Percentiles rank a stretch among this genome's conserved stretches.
phyloP scores from a whole-genome alignment of 257 asterid species.

The Solanum bulbocastanum region DNA sequence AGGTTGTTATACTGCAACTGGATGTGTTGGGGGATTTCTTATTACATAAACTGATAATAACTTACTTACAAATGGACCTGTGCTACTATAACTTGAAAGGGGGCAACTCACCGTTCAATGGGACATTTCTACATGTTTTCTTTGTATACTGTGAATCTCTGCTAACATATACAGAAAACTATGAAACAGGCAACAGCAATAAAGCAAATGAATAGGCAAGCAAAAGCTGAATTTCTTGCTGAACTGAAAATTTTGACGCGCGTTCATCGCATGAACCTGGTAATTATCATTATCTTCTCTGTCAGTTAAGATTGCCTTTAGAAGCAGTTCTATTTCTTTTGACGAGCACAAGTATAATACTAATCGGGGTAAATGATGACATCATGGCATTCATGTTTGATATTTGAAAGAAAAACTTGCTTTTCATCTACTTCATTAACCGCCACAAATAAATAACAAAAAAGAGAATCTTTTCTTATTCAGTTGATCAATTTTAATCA shows the following conservation, averaged over 20 bases:
- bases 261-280: slow-evolving; percentile 95
- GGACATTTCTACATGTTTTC: not conserved
- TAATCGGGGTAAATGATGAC: not conserved
- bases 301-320: not conserved
- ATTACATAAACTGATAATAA: not conserved
- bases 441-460: not conserved
- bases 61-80: not conserved
- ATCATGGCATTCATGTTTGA: not conserved
- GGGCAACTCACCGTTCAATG: not conserved
- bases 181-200: slow-evolving; percentile 77
- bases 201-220: slow-evolving; percentile 95
- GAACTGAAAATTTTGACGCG: slow-evolving; percentile 81
- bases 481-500: no score
- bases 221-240: slow-evolving; percentile 74
- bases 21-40: not conserved
- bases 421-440: not conserved
- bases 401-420: not conserved
- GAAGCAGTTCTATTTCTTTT: not conserved
- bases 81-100: not conserved
- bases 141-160: not conserved
- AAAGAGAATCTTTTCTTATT: no score
- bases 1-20: not conserved
- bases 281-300: slow-evolving; percentile 18
- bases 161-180: not conserved
- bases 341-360: not conserved